Percentiles rank a stretch among this genome's conserved stretches.
phyloP scores from a whole-genome alignment of 2,329 filamentous ascomycete genomes.

The Tolypocladium sp. region DNA sequence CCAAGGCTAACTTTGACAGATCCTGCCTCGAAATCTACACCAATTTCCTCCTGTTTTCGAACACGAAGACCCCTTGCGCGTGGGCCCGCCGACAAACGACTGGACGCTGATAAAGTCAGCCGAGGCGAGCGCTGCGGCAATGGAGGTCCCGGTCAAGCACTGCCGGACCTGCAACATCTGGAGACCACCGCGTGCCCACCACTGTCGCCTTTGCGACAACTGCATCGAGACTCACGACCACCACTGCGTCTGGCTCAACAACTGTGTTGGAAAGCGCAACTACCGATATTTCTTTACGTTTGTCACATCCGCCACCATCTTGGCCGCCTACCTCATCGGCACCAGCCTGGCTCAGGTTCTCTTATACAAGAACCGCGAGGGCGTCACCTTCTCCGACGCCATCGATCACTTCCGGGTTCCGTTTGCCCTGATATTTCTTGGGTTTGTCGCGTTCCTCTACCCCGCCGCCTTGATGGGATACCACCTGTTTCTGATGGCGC shows the following conservation, averaged over 20 bases:
- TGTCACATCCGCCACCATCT: slow-evolving; percentile 67
- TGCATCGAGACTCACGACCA: slow-evolving; percentile 97
- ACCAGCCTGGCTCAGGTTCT: slow-evolving; percentile 75
- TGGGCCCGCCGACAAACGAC: slow-evolving; percentile 81
- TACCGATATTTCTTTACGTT: slow-evolving; percentile 98
- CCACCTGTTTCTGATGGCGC: slow-evolving; percentile 81
- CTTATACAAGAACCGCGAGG: slow-evolving; percentile 55
- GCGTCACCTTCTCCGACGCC: slow-evolving; percentile 57
- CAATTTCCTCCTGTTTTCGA: slow-evolving; percentile 69
- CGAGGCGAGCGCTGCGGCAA: slow-evolving; percentile 66
- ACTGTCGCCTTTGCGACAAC: slow-evolving; percentile 94
- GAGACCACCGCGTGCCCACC: slow-evolving; percentile 90
- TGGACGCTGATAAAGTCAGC: slow-evolving; percentile 88
- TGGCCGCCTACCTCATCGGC: slow-evolving; percentile 67
- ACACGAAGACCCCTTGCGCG: slow-evolving; percentile 68
- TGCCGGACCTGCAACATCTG: slow-evolving; percentile 97
- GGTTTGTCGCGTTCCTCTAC: slow-evolving; percentile 65
- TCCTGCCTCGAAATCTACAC: slow-evolving; percentile 86
- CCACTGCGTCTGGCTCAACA: slow-evolving; percentile 98
- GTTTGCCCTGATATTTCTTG: slow-evolving; percentile 84
- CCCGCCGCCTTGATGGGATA: slow-evolving; percentile 78
- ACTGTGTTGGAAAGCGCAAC: slow-evolving; percentile 92
- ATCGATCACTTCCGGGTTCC: slow-evolving; percentile 66
- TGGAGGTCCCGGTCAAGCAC: slow-evolving; percentile 98
- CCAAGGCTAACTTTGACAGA: slow-evolving; percentile 40